Evolutionary conservation across 257 asterid genomes (phyloP), one percentile per base, ranked within the genome.

Genomic region (Solanum sitiens): DNA sequence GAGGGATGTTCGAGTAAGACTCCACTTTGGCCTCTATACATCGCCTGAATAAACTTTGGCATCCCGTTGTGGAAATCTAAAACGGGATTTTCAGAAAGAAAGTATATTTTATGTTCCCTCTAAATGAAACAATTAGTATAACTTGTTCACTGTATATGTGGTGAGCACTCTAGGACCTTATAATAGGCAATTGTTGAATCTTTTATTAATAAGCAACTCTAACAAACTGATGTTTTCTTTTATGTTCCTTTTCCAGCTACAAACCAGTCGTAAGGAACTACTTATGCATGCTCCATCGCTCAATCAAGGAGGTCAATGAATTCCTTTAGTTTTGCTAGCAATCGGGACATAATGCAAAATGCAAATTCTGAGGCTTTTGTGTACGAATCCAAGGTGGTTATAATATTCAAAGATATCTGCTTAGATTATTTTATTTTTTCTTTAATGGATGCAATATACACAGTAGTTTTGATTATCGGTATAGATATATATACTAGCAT

Each of bases 281-380:
- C 37, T 35, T 35, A 35, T 35, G 6, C 37, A 35, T 35, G 37
- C 5, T 35, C 7, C 37, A 35, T 35, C 37, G 37, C 37, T 35
- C 37, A 35, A 35, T 5, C 7, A 35, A 35, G 37, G 37, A 35
- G 5, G 37, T 35, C 7, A 6, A 35, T 35, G 6, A 35, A 35
- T 35, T 35, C 37, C 37, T 4, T 35, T 87, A 79, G 35, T 27
- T 86, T 67, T 70, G 67, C 88, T 14, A 87, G 82, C 83, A 89
- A 89, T 70, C 92, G 63, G 7, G 61, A 42, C 59, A 42, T 32
- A 18, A 37, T 76, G 88, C 92, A 83, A 87, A 92, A 86, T 83
- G 92, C 91, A 87, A 25, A 35, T 83, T 87, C 88, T 56, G 92
- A 27, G 50, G 30, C 30, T 27, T 27, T 27, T 27, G 30, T 27